Evolutionary conservation across 2,329 filamentous ascomycete species (phyloP), one percentile per base, ranked within the genome.

Genomic region (Neofusicoccum parvum): DNA sequence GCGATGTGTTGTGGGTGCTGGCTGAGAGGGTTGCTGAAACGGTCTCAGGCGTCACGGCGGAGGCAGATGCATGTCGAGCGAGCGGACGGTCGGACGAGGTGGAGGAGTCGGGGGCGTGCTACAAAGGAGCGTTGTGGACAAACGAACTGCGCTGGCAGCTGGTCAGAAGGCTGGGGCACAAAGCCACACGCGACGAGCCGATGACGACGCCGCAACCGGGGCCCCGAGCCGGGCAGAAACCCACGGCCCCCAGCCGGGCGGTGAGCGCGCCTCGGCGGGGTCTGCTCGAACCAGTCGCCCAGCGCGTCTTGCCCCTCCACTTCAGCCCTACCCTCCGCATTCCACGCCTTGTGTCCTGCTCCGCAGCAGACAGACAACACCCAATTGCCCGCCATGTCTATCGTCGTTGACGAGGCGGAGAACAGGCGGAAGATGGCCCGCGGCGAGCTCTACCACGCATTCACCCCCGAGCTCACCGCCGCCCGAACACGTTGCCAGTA

Each of bases 381-480:
- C 56, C 27, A 50, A 11, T n/a, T 48, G 34, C 58, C 17, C 45
- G 9, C 17, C 45, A 53, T 53, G 39, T 32, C 12, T n/a, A 46
- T 65, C 12, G 20, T 60, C 17, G 64, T 65, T 14, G 56, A 65
- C 23, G 64, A 65, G 27, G 63, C 27, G 36, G 76, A 78, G 62
- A 79, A 80, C 69, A 78, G 74, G 68, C 70, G 72, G 49, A 75
- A 73, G 51, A 92, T 92, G 88, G 77, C 80, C 54, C 80, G 82
- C 14, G 90, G 90, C 56, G 88, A 94, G 74, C 83, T 94, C 11
- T 94, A 92, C 76, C 85, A 88, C 70, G 87, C 90, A 48, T 94
- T 94, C 72, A 86, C 86, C 0, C 89, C 91, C 0, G 85, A 90
- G 39, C 86, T 95, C 3, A 78, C 86, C 2, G 86, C 84, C 0